Evolutionary conservation across 2,329 filamentous ascomycete species (phyloP).

Genomic region (Tolypocladium tundrense): DNA sequence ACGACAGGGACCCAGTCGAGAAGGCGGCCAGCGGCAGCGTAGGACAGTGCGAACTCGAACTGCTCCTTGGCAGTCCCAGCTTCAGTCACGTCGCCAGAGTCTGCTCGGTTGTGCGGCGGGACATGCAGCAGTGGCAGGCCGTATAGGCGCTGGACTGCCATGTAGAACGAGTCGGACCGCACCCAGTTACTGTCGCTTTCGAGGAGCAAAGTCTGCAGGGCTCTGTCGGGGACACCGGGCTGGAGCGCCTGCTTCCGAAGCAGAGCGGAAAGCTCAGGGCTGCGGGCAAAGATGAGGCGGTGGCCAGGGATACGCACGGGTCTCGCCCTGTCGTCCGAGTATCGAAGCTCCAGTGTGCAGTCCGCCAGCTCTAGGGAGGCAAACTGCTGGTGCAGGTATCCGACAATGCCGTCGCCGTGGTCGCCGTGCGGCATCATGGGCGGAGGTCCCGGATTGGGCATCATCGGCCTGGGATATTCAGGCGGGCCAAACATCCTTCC

Average conservation of each 20-base stretch:
- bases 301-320: slow-evolving; percentile 40
- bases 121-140: slow-evolving; percentile 37
- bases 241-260: slow-evolving; percentile 20
- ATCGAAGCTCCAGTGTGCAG: slow-evolving; percentile 35
- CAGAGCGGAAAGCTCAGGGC: slow-evolving; percentile 19
- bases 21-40: slow-evolving; percentile 51
- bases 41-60: slow-evolving; percentile 49
- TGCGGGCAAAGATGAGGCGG: slow-evolving; percentile 44
- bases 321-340: slow-evolving; percentile 25
- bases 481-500: slow-evolving; percentile 19
- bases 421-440: slow-evolving; percentile 17
- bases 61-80: slow-evolving; percentile 30
- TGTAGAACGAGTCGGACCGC: slow-evolving; percentile 45
- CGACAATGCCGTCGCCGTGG: slow-evolving; percentile 25
- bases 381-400: slow-evolving; percentile 28
- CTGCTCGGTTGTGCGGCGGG: slow-evolving; percentile 15
- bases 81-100: slow-evolving; percentile 21
- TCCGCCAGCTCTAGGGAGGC: slow-evolving; percentile 25
- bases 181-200: slow-evolving; percentile 42
- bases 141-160: slow-evolving; percentile 48
- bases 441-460: slow-evolving; percentile 17
- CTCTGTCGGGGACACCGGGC: slow-evolving; percentile 11
- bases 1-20: slow-evolving; percentile 46
- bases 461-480: slow-evolving; percentile 20
- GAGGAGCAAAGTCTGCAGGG: slow-evolving; percentile 25